phyloP scores from a whole-genome alignment of 2,329 filamentous ascomycete species.

The Amphichorda felina region DNA sequence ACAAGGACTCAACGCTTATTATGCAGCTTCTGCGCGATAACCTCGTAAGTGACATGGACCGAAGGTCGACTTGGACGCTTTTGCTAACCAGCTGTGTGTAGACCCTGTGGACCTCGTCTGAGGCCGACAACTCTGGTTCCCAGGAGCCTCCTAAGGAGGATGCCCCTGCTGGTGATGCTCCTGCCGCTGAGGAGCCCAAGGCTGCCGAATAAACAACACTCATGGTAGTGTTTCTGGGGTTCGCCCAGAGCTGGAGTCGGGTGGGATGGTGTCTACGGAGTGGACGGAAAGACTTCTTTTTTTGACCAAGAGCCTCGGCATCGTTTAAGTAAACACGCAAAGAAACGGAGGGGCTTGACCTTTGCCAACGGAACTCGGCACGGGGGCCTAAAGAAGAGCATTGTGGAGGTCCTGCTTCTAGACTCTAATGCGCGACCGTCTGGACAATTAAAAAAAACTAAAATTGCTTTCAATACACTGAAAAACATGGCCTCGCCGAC shows the following conservation, averaged over 20 bases:
- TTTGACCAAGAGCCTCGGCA: constrained; percentile 35
- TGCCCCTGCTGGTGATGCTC: constrained; percentile 42
- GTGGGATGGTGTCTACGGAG: constrained; percentile 52
- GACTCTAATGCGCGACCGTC: constrained; percentile 43
- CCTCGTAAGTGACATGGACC: constrained; percentile 48
- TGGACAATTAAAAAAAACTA: constrained; percentile 44
- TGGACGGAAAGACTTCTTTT: constrained; percentile 47
- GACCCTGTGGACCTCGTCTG: constrained; percentile 99
- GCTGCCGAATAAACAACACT: constrained; percentile 41
- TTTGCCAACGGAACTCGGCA: constrained; percentile 23
- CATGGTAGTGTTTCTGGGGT: constrained; percentile 3
- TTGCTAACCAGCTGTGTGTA: constrained; percentile 21
- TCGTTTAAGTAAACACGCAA: constrained; percentile 34
- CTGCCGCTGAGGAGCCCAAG: constrained; percentile 56
- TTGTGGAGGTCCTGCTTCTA: constrained; percentile 37
- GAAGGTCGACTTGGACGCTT: neutral
- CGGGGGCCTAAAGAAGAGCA: constrained; percentile 30
- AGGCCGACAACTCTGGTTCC: constrained; percentile 69
- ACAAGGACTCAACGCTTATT: constrained; percentile 97
- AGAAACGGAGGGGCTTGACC: constrained; percentile 21
- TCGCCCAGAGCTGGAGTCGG: constrained; percentile 17
- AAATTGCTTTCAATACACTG: constrained; percentile 28
- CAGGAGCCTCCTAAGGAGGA: constrained; percentile 37
- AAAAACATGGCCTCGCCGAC: constrained; percentile 4
- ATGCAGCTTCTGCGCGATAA: constrained; percentile 98